Evolutionary conservation across 2,329 filamentous ascomycete genomes (phyloP), one percentile per base, ranked within the genome.

Genomic region (Fusarium sp.): DNA sequence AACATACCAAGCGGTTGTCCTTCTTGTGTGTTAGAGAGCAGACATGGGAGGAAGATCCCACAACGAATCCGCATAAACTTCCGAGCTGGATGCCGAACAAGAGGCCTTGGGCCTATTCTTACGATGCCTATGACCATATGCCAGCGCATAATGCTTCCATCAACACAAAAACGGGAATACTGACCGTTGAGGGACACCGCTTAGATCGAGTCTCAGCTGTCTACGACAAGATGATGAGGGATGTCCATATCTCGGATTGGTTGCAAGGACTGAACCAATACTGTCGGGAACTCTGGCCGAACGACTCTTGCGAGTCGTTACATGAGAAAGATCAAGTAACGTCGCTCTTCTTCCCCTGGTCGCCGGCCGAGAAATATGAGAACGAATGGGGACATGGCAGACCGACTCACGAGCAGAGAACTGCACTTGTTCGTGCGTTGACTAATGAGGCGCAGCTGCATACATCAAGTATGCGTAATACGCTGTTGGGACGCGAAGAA

Each of bases 71-170:
- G 19, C n/a, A 24, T 10, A 17, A 24, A 3, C 38, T 52, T 2
- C 49, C 50, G n/a, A 53, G 34, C 15, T 53, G 50, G 50, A 44
- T 53, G 50, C 28, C 50, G 6, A 17, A 33, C 19, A 19, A 19
- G 19, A 19, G 26, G 50, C n/a, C 15, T 4, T 26, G 19, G 5
- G 34, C 44, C 7, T 19, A 43, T 7, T 39, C 28, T 6, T 44
- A 39, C 24, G 15, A 19, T 11, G 39, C 51, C 9, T 54, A 28
- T 17, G 51, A 39, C 3, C 2, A 10, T 44, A 44, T 26, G 13
- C n/a, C 6, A 22, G 51, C 28, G 31, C 17, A 21, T n/a, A 39
- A 11, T 11, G 51, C 40, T 34, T n/a, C 19, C 17, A 19, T 54
- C 5, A 26, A 36, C 33, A 9, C 17, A 5, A 28, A 36, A 6